phyloP scores from a whole-genome alignment of 805 yeast species.

The Cyberlindnera mississippiensis region DNA sequence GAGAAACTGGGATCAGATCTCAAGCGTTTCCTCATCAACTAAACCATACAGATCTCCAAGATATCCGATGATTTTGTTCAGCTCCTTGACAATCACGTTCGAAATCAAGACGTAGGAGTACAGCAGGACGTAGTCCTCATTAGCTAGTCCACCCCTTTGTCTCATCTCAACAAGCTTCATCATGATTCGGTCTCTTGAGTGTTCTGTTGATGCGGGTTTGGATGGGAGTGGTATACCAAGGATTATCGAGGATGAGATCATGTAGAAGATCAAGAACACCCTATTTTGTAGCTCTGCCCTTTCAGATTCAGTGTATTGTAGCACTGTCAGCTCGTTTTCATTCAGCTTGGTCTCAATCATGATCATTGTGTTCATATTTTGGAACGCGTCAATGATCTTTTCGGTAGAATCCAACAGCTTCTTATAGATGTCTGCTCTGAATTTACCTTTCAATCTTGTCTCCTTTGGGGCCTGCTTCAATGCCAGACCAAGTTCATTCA shows the following conservation, averaged over 20 bases:
- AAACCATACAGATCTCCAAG: constrained; percentile 62
- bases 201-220: constrained; percentile 72
- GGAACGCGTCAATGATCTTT: constrained; percentile 67
- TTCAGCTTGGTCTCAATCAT: constrained; percentile 54
- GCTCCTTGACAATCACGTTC: constrained; percentile 58
- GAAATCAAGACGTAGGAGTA: constrained; percentile 75
- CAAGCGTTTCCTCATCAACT: constrained; percentile 38
- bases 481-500: constrained; percentile 56
- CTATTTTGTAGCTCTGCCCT: constrained; percentile 67
- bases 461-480: constrained; percentile 74
- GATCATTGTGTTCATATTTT: constrained; percentile 67
- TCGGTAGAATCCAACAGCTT: constrained; percentile 53
- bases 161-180: constrained; percentile 61
- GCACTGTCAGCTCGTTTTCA: constrained; percentile 50
- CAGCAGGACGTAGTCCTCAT: constrained; percentile 73
- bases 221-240: constrained; percentile 75
- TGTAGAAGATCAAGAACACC: constrained; percentile 71
- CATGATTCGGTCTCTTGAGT: constrained; percentile 66
- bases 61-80: constrained; percentile 51
- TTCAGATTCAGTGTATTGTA: constrained; percentile 51
- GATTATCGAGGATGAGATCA: constrained; percentile 70
- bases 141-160: constrained; percentile 37
- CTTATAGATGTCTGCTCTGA: constrained; percentile 51
- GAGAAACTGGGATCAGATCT: constrained; percentile 12
- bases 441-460: constrained; percentile 68